Percentiles rank a stretch among this genome's conserved stretches.
These are phyloP conservation scores for Trichoderma breve DNA, from an alignment of 2,329 filamentous ascomycete genomes.

Conservation along the genomic window DNA sequence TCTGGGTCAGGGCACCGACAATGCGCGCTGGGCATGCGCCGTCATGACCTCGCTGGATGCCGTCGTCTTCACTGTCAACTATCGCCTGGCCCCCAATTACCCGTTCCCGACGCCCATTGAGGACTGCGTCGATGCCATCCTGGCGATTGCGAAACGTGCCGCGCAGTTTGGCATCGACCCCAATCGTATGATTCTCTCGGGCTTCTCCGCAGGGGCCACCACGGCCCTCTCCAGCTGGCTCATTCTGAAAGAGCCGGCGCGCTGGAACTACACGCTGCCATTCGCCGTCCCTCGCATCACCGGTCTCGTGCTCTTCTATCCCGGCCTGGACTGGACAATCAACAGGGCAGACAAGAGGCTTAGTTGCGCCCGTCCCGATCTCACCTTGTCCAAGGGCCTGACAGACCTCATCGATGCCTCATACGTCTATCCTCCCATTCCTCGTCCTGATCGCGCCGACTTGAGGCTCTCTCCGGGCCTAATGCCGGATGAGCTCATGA, in stretches of 20 bases:
- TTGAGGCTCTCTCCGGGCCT: conserved; percentile 58
- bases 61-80: conserved; percentile 63
- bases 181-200: conserved; percentile 55
- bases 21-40: conserved; percentile 58
- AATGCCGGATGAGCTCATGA: conserved; percentile 52
- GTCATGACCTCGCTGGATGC: conserved; percentile 53
- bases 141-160: conserved; percentile 59
- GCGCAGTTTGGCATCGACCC: conserved; percentile 57
- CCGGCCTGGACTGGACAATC: conserved; percentile 59
- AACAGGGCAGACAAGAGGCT: conserved; percentile 54
- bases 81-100: conserved; percentile 63
- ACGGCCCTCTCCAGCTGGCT: conserved; percentile 50
- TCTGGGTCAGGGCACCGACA: conserved; percentile 60
- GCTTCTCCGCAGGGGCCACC: conserved; percentile 63
- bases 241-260: conserved; percentile 44
- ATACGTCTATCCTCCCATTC: conserved; percentile 55
- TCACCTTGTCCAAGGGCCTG: conserved; percentile 55
- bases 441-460: conserved; percentile 46
- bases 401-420: conserved; percentile 63
- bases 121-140: conserved; percentile 61
- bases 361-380: conserved; percentile 54
- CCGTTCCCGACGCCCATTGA: conserved; percentile 65
- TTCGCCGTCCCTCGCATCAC: conserved; percentile 46
- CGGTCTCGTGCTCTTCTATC: conserved; percentile 60
- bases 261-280: conserved; percentile 39